These are phyloP conservation scores for Mortierella sp. DNA, from an alignment of 371 early-diverging fungal species.

Conservation along the genomic window DNA sequence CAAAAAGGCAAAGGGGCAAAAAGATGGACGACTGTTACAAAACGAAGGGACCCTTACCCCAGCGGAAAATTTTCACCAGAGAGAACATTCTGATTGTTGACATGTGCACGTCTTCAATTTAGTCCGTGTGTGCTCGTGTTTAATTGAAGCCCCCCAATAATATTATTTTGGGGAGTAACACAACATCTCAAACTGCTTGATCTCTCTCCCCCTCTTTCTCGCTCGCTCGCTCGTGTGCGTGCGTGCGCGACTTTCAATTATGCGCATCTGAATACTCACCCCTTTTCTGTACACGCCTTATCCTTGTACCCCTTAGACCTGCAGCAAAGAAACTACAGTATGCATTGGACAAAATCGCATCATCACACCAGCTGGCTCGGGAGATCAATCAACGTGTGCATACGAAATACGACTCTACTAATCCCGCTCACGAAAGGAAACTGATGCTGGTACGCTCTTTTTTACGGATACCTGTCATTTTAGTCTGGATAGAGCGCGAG, in stretches of 20 bases:
- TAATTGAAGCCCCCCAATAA: not conserved
- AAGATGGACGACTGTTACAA: not conserved
- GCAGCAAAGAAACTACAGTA: conserved; percentile 67
- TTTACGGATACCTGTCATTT: too few species aligned
- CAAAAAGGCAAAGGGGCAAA: not conserved
- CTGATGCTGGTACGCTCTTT: conserved; percentile 64
- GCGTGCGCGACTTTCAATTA: too few species aligned
- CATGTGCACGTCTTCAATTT: conserved; percentile 17
- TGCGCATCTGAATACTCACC: not conserved
- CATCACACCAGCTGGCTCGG: conserved; percentile 67
- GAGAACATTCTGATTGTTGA: conserved; percentile 6
- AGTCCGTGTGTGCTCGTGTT: not conserved
- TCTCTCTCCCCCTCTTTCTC: not conserved
- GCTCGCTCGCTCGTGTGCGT: not conserved
- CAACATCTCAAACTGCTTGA: too few species aligned
- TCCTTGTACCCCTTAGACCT: conserved; percentile 54
- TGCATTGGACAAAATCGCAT: conserved; percentile 65
- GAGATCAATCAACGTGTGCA: conserved; percentile 72
- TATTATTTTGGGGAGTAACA: not conserved
- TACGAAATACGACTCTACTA: conserved; percentile 77
- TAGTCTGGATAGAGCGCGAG: too few species aligned
- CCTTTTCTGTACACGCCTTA: not conserved
- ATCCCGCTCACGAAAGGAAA: conserved; percentile 74
- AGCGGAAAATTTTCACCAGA: conserved; percentile 11
- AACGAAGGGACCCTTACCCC: conserved; percentile 5